These are phyloP conservation scores for Termitomyces sp. DNA, from an alignment of 768 basidiomycete species.

Conservation along the genomic window DNA sequence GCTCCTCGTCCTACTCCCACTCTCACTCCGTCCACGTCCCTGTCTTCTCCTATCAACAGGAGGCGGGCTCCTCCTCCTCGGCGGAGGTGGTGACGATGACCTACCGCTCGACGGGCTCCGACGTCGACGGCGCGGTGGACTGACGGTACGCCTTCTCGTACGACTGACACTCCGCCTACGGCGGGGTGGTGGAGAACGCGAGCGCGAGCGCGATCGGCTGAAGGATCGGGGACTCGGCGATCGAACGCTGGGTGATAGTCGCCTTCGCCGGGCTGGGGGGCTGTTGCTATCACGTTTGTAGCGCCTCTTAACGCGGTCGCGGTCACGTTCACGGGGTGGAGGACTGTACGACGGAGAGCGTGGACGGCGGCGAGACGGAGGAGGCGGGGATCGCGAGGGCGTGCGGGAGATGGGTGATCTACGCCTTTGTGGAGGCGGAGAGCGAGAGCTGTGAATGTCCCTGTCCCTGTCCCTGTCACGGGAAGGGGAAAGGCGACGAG, in stretches of 20 bases:
- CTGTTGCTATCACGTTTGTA: slow-evolving; percentile 44
- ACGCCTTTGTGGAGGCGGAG: slow-evolving; percentile 29
- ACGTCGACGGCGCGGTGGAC: slow-evolving; percentile 19
- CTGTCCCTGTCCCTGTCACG: slow-evolving; percentile 12
- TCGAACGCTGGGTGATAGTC: slow-evolving; percentile 29
- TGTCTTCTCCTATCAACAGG: slow-evolving; percentile 10
- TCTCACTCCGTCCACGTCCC: slow-evolving; percentile 11
- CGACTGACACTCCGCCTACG: slow-evolving; percentile 42
- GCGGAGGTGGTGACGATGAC: slow-evolving; percentile 26
- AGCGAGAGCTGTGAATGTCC: slow-evolving; percentile 29
- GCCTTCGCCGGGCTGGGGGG: slow-evolving; percentile 44
- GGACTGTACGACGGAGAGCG: slow-evolving; percentile 47
- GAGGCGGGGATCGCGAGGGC: slow-evolving; percentile 32
- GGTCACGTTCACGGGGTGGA: slow-evolving; percentile 33
- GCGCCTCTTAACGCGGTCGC: slow-evolving; percentile 17
- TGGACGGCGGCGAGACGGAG: slow-evolving; percentile 28
- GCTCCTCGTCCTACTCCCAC: slow-evolving; percentile 19
- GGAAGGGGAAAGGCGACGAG: slow-evolving; percentile 35
- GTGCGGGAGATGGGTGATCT: slow-evolving; percentile 38
- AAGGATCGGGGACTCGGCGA: slow-evolving; percentile 23
- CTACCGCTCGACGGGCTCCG: slow-evolving; percentile 25
- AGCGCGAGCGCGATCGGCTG: slow-evolving; percentile 34
- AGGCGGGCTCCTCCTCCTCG: slow-evolving; percentile 25
- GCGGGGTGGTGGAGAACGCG: slow-evolving; percentile 27
- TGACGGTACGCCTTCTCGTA: slow-evolving; percentile 27